phyloP scores from a whole-genome alignment of 2,329 filamentous ascomycete species.

The Pyrenophora graminea region DNA sequence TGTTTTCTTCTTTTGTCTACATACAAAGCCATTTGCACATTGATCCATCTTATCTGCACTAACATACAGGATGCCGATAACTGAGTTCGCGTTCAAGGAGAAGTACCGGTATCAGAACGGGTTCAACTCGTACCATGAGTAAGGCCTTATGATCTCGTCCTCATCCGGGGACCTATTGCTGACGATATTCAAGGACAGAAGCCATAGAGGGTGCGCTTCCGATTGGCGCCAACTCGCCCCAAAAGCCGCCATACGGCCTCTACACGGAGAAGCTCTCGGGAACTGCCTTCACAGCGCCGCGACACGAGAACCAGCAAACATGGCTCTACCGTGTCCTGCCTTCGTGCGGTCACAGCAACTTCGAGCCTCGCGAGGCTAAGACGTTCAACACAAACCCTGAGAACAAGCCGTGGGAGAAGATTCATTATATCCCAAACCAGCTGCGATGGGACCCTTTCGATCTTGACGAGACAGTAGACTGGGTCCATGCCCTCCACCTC shows the following conservation, averaged over 20 bases:
- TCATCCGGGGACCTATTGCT: slow-evolving; percentile 5
- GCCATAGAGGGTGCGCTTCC: slow-evolving; percentile 75
- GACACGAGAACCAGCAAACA: slow-evolving; percentile 61
- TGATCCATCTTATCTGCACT: slow-evolving; percentile 22
- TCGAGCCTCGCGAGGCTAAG: slow-evolving; percentile 54
- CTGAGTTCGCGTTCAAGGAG: slow-evolving; percentile 65
- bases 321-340: slow-evolving; percentile 64
- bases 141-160: slow-evolving; percentile 35
- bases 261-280: slow-evolving; percentile 75
- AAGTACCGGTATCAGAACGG: slow-evolving; percentile 79
- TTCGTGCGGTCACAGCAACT: slow-evolving; percentile 62
- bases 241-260: slow-evolving; percentile 76
- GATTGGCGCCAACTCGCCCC: slow-evolving; percentile 77
- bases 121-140: slow-evolving; percentile 79
- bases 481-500: slow-evolving; percentile 70
- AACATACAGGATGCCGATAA: slow-evolving; percentile 63
- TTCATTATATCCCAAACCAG: slow-evolving; percentile 79
- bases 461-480: slow-evolving; percentile 69
- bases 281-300: slow-evolving; percentile 62
- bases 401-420: slow-evolving; percentile 57
- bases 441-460: slow-evolving; percentile 80
- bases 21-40: slow-evolving; percentile 34
- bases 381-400: slow-evolving; percentile 58
- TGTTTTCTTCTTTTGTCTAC: slow-evolving; percentile 29
- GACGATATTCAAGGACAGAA: slow-evolving; percentile 63